Evolutionary conservation across 2,329 filamentous ascomycete species (phyloP).

Genomic region (Fusarium clavum): DNA sequence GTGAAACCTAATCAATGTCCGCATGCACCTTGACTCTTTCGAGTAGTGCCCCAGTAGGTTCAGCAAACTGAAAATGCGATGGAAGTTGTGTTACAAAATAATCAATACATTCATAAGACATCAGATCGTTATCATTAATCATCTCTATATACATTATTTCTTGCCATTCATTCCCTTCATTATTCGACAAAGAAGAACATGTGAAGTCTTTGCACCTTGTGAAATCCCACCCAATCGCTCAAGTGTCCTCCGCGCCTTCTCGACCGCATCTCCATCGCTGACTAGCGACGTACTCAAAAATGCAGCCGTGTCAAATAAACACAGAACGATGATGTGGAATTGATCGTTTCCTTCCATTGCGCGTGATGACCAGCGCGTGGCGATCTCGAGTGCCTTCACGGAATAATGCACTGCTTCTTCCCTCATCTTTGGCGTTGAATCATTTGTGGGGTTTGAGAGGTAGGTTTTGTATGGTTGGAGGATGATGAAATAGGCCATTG

Average conservation of each 20-base stretch:
- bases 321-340: constrained; percentile 6
- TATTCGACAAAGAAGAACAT: constrained; percentile 3
- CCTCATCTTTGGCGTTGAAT: not conserved
- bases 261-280: not conserved
- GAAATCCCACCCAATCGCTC: not conserved
- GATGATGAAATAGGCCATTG: constrained; percentile 18
- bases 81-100: not conserved
- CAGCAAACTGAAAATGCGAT: not conserved
- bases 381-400: not conserved
- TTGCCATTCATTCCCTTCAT: not conserved
- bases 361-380: constrained; percentile 7
- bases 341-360: constrained; percentile 5
- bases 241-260: not conserved
- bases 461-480: constrained; percentile 20
- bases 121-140: not conserved
- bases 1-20: too few species aligned
- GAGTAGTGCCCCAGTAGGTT: too few species aligned
- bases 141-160: not conserved
- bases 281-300: constrained; percentile 1
- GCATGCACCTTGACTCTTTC: too few species aligned
- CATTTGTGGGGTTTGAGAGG: not conserved
- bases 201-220: constrained; percentile 8
- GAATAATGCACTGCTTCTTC: not conserved
- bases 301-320: constrained; percentile 14
- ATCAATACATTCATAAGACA: not conserved